Evolutionary conservation across 768 basidiomycete species (phyloP).

Genomic region (Xerocomellus amylosporus): DNA sequence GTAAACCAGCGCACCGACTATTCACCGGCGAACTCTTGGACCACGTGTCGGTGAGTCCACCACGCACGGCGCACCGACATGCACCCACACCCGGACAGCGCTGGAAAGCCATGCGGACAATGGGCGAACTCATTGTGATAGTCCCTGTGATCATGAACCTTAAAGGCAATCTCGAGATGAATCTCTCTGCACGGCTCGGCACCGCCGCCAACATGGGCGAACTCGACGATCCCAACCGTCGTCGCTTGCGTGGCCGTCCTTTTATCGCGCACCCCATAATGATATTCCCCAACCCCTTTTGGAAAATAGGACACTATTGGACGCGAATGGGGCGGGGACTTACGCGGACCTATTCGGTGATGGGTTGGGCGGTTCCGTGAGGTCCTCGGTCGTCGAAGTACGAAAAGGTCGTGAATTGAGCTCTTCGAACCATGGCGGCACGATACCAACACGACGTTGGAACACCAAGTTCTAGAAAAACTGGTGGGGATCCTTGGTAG

Average conservation of each 20-base stretch:
- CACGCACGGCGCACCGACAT: slow-evolving; percentile 4
- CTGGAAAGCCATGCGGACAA: slow-evolving; percentile 85
- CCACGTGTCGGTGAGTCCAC: slow-evolving; percentile 69
- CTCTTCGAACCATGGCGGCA: slow-evolving; percentile 34
- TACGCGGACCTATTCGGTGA: slow-evolving; percentile 77
- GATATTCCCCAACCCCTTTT: slow-evolving; percentile 89
- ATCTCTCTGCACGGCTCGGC: slow-evolving; percentile 90
- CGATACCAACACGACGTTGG: neutral
- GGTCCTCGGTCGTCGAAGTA: slow-evolving; percentile 76
- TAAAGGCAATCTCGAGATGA: slow-evolving; percentile 99
- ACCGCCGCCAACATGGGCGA: slow-evolving; percentile 94
- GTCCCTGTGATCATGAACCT: slow-evolving; percentile 92
- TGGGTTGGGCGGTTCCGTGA: slow-evolving; percentile 71
- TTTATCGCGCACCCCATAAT: slow-evolving; percentile 91
- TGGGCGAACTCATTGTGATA: slow-evolving; percentile 96
- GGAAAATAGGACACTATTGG: slow-evolving; percentile 96
- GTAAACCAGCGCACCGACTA: slow-evolving; percentile 69
- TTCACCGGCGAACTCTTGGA: slow-evolving; percentile 91
- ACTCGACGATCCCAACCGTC: slow-evolving; percentile 66
- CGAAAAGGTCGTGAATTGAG: slow-evolving; percentile 60
- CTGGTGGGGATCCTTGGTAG: too few species aligned
- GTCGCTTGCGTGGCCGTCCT: too few species aligned
- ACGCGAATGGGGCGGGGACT: slow-evolving; percentile 45
- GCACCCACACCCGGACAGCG: slow-evolving; percentile 43
- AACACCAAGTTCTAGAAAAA: neutral